Evolutionary conservation across 169 alveolate genomes (phyloP).

Genomic region (Theileria sp.): DNA sequence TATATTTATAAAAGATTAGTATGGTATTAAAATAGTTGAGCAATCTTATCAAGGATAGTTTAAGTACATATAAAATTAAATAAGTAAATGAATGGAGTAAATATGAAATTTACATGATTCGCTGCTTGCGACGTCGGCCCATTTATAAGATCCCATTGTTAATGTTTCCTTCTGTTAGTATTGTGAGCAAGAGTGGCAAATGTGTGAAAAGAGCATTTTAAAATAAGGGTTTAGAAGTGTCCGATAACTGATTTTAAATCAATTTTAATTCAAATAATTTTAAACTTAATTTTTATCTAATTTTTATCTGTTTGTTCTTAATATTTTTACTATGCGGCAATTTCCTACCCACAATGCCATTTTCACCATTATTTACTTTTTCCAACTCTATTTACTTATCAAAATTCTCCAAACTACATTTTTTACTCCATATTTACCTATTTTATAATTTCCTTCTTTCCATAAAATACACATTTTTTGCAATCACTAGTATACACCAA

Average conservation of each 20-base stretch:
- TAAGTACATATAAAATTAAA: neutral
- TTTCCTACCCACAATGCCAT: neutral
- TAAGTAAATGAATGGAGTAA: neutral
- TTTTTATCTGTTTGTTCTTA: neutral
- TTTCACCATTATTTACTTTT: neutral
- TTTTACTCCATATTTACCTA: neutral
- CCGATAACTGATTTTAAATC: neutral
- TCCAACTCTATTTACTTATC: neutral
- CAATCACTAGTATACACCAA: neutral
- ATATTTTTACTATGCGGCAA: neutral
- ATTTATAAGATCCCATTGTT: conserved; percentile 69
- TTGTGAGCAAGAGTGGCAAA: neutral
- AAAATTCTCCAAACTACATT: neutral
- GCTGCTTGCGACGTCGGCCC: conserved; percentile 79
- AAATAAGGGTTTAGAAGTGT: neutral
- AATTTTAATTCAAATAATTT: neutral
- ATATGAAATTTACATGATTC: conserved; percentile 69
- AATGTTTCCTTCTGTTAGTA: neutral
- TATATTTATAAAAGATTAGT: neutral
- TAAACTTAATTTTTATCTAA: neutral
- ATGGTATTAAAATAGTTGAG: neutral
- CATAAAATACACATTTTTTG: neutral
- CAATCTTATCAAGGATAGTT: neutral
- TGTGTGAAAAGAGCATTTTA: conserved; percentile 16
- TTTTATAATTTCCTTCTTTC: neutral